These are phyloP conservation scores for Cladosporium sp. DNA, from an alignment of 2,329 filamentous ascomycete species.

Conservation along the genomic window DNA sequence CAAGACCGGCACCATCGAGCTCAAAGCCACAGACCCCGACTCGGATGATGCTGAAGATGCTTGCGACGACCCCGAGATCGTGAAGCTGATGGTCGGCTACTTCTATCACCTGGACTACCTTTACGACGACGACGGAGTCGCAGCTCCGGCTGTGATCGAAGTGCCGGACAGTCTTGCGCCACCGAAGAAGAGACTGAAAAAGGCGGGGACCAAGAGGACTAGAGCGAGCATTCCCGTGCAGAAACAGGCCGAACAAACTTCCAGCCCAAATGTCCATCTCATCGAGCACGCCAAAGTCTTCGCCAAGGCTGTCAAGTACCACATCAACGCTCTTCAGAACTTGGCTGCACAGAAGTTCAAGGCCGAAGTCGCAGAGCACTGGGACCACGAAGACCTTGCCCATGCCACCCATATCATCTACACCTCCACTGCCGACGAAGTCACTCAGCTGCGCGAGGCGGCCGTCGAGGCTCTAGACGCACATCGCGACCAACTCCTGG, in stretches of 20 bases:
- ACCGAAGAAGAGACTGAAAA: background rate
- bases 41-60: conserved; percentile 2
- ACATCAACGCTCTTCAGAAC: conserved; percentile 41
- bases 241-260: background rate
- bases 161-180: background rate
- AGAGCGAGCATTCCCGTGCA: background rate
- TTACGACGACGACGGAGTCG: background rate
- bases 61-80: conserved; percentile 28
- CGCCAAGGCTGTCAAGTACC: conserved; percentile 45
- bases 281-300: conserved; percentile 43
- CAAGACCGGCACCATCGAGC: conserved; percentile 20
- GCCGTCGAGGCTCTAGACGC: conserved; percentile 30
- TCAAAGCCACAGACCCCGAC: conserved; percentile 12
- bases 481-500: conserved; percentile 26
- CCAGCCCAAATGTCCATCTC: background rate
- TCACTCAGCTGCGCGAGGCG: conserved; percentile 41
- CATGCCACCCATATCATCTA: conserved; percentile 44
- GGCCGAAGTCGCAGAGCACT: conserved; percentile 36
- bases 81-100: conserved; percentile 31
- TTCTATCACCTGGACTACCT: conserved; percentile 32
- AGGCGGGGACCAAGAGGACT: background rate
- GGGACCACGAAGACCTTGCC: conserved; percentile 38
- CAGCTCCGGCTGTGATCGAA: background rate
- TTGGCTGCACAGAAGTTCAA: conserved; percentile 43
- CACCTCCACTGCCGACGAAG: conserved; percentile 43